Evolutionary conservation across 495 filamentous ascomycete genomes (phyloP).

Genomic region (Glutinoglossum americanum): DNA sequence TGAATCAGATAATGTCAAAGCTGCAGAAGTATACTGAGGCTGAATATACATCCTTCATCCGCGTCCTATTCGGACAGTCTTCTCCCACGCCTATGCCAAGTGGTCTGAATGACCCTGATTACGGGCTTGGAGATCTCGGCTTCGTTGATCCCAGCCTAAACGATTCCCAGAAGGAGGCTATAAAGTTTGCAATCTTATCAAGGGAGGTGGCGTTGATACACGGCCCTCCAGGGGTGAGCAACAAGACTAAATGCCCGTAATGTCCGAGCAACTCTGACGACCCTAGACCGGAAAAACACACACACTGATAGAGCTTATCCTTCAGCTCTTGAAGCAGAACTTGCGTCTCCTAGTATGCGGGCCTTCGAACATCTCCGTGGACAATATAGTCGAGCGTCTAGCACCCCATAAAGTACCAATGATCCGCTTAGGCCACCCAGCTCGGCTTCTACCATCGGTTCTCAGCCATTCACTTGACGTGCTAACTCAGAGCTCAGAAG

Average conservation of each 20-base stretch:
- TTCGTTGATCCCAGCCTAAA: slow-evolving; percentile 71
- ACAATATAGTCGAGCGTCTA: slow-evolving; percentile 95
- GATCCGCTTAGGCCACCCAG: slow-evolving; percentile 80
- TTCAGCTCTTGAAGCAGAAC: slow-evolving; percentile 54
- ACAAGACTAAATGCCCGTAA: not conserved
- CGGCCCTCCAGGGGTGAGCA: slow-evolving; percentile 60
- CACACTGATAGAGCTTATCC: slow-evolving; percentile 83
- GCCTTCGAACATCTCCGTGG: slow-evolving; percentile 87
- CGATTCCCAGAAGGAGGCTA: slow-evolving; percentile 75
- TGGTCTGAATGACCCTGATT: slow-evolving; percentile 13
- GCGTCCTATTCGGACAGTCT: slow-evolving; percentile 61
- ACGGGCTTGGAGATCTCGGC: slow-evolving; percentile 20
- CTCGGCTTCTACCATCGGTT: slow-evolving; percentile 72
- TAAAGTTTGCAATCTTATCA: slow-evolving; percentile 67
- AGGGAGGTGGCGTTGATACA: slow-evolving; percentile 82
- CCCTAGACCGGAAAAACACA: slow-evolving; percentile 79
- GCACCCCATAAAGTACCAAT: slow-evolving; percentile 66
- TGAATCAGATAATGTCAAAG: slow-evolving; percentile 73
- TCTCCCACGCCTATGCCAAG: slow-evolving; percentile 31
- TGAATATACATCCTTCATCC: slow-evolving; percentile 53
- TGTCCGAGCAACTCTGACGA: not conserved
- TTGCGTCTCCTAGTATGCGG: slow-evolving; percentile 77
- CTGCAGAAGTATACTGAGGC: slow-evolving; percentile 48
- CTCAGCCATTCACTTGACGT: slow-evolving; percentile 79
- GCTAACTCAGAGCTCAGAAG: slow-evolving; percentile 77